Conservation (phyloP, 2,329 filamentous ascomycete species). For the Paraconiothyrium brasiliense region DNA sequence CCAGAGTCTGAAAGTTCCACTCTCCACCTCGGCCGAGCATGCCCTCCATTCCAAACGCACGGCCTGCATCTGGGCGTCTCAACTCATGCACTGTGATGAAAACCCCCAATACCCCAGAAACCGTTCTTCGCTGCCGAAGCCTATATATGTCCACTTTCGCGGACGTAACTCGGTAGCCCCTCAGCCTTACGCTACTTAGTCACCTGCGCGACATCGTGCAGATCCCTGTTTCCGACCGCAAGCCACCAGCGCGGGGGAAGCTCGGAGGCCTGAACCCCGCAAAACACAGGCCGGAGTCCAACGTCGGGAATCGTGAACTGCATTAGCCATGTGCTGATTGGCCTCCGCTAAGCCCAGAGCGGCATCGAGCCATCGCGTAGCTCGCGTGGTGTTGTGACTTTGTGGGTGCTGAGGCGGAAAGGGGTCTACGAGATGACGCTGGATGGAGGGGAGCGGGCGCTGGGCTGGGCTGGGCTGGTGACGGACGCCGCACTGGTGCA, state of each 20-base stretch:
- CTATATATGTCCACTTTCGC: slow-evolving; percentile 7
- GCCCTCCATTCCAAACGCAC: background rate
- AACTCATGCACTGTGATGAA: background rate
- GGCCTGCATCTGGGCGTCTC: background rate
- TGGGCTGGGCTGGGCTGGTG: background rate
- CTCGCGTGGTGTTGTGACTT: too few relatives aligned
- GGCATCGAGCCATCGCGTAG: too few relatives aligned
- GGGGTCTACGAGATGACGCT: background rate
- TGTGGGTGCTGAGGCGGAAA: background rate
- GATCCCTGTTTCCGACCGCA: slow-evolving; percentile 9
- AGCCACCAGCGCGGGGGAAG: slow-evolving; percentile 2
- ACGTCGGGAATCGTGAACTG: slow-evolving; percentile 15
- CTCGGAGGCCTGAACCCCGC: background rate
- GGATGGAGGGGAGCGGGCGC: background rate
- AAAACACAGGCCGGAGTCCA: slow-evolving; percentile 5
- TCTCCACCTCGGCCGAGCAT: background rate
- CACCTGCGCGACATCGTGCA: background rate
- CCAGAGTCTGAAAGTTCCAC: background rate
- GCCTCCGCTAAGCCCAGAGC: background rate
- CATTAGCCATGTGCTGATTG: slow-evolving; percentile 5
- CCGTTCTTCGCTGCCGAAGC: background rate
- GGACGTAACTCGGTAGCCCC: slow-evolving; percentile 3
- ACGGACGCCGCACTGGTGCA: background rate
- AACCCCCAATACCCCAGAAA: background rate
- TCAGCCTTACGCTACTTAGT: background rate